Evolutionary conservation across 441 rosid genomes (phyloP), one percentile per base, ranked within the genome.

Genomic region (Erysimum cheiri): DNA sequence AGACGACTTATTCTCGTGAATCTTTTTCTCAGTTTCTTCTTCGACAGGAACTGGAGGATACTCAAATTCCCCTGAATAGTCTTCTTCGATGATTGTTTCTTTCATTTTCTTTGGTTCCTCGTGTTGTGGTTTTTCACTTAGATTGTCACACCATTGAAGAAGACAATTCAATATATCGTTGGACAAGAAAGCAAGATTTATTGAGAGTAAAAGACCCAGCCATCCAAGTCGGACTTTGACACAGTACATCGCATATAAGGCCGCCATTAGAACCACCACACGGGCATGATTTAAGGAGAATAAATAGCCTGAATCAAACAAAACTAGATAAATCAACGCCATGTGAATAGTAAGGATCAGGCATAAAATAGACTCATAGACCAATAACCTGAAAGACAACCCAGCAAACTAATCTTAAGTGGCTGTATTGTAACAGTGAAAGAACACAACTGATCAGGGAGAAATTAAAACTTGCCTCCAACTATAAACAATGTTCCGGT

Each of bases 201-300:
- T 78, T 29, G 97, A 87, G 47, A 96, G 89, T 41, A 89, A 79
- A 59, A 93, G 85, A 62, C 99, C 99, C 74, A 76, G 82, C 98
- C 99, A 96, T 74, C 99, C 99, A 80, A 87, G 94, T 67, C 87
- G 87, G 77, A 84, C 93, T 91, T 88, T 87, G 70, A 96, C 98
- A 66, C 81, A 89, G 67, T 96, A 96, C 69, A 91, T 65, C 26
- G 94, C 85, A 70, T 96, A 93, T 24, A 80, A 43, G 3, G 80
- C 81, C 1, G 97, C 97, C 77, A 91, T 61, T 65, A 96, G 80
- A 78, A 96, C 89, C 78, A 96, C 90, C 78, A 93, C 60, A 22
- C 97, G 89, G 28, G 99, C 98, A 84, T 93, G 96, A 74, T 85
- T 93, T 52, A 85, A 80, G 71, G 99, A 91, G 86, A 96, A 89